A percentile compares a stretch with the other conserved stretches of the same genome.
phyloP scores from a whole-genome alignment of 805 yeast genomes.

The Candida germanica region DNA sequence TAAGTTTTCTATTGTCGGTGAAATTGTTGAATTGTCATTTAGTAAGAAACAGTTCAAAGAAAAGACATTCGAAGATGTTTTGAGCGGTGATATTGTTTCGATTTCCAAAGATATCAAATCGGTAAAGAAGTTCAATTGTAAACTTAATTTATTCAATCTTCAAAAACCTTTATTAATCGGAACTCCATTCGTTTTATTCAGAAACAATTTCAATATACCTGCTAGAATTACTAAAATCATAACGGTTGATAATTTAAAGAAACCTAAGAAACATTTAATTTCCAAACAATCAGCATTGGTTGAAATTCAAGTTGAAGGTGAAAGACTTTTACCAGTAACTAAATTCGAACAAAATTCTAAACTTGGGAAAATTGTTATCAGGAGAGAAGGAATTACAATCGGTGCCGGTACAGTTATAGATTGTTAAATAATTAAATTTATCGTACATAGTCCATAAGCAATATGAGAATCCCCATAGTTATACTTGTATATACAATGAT shows the following conservation, averaged over 20 bases:
- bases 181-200: constrained; percentile 70
- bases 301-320: constrained; percentile 48
- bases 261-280: constrained; percentile 47
- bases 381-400: constrained; percentile 66
- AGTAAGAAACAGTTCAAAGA: constrained; percentile 46
- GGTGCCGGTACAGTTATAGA: constrained; percentile 57
- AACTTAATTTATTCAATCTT: constrained; percentile 37
- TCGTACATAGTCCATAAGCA: constrained; percentile 34
- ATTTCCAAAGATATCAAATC: constrained; percentile 24
- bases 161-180: constrained; percentile 77
- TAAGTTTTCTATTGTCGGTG: constrained; percentile 59
- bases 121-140: constrained; percentile 25
- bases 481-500: constrained; percentile 33
- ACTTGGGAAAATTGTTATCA: constrained; percentile 65
- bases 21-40: constrained; percentile 48
- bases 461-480: constrained; percentile 31
- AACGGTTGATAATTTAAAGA: constrained; percentile 21
- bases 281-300: constrained; percentile 60
- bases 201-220: constrained; percentile 71
- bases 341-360: constrained; percentile 45
- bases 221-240: constrained; percentile 56
- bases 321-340: constrained; percentile 50
- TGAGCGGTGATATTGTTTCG: constrained; percentile 55
- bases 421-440: constrained; percentile 5
- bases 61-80: constrained; percentile 53